A percentile compares a stretch with the other conserved stretches of the same genome.
phyloP scores from a whole-genome alignment of 2,329 filamentous ascomycete species.

The Hypoxylon sp. region DNA sequence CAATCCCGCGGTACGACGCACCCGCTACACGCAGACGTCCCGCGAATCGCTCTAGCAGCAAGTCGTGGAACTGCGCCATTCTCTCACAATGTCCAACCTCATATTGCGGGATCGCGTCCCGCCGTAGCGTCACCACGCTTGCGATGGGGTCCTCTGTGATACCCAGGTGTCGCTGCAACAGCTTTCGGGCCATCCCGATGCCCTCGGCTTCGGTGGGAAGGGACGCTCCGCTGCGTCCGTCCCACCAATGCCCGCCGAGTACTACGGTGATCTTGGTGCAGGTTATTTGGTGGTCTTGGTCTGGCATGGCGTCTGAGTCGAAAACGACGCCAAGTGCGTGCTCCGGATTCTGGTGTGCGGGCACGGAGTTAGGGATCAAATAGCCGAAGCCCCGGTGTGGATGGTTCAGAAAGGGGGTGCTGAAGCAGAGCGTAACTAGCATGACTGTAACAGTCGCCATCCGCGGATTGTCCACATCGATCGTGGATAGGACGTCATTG shows the following conservation, averaged over 20 bases:
- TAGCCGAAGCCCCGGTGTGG: constrained; percentile 34
- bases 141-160: constrained; percentile 17
- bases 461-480: not conserved
- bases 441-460: constrained; percentile 25
- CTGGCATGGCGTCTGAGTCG: constrained; percentile 34
- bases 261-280: constrained; percentile 31
- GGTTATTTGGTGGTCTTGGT: constrained; percentile 10
- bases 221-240: not conserved
- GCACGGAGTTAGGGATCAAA: constrained; percentile 27
- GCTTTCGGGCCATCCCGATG: constrained; percentile 16
- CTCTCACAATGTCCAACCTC: constrained; percentile 29
- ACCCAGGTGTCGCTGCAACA: constrained; percentile 27
- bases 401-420: constrained; percentile 17
- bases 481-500: constrained; percentile 1
- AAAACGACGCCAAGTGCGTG: constrained; percentile 29
- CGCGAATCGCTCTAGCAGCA: constrained; percentile 15
- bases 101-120: constrained; percentile 30
- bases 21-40: constrained; percentile 31
- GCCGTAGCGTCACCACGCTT: constrained; percentile 5
- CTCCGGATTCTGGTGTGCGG: constrained; percentile 28
- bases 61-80: constrained; percentile 9
- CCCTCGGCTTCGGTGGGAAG: constrained; percentile 22
- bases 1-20: constrained; percentile 30
- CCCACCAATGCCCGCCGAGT: constrained; percentile 35
- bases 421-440: constrained; percentile 33